Evolutionary conservation across 2,329 filamentous ascomycete genomes (phyloP).

Genomic region (Aspergillus tubingensis): DNA sequence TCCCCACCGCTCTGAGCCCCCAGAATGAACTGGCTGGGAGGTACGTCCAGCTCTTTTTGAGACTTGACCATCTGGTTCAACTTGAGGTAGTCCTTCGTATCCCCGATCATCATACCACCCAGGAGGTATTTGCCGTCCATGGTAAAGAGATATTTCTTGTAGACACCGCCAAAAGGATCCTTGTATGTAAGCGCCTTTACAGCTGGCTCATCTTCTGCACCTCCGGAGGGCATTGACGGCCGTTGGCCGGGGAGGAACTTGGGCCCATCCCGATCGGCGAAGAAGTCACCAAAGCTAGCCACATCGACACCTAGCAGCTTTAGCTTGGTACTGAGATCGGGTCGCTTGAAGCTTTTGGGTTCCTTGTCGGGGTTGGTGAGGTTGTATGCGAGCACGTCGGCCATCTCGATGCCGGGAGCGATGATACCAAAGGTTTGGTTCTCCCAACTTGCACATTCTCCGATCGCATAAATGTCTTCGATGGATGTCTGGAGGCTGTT

Average conservation of each 20-base stretch:
- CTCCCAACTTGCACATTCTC: conserved; percentile 89
- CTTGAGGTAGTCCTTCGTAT: conserved; percentile 87
- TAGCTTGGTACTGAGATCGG: conserved; percentile 87
- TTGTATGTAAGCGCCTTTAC: conserved; percentile 87
- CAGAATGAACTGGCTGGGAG: conserved; percentile 80
- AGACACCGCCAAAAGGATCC: conserved; percentile 83
- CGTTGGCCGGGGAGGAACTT: conserved; percentile 67
- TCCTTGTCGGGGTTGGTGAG: conserved; percentile 76
- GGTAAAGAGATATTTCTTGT: conserved; percentile 93
- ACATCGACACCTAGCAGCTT: conserved; percentile 90
- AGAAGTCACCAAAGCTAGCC: conserved; percentile 91
- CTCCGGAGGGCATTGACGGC: conserved; percentile 37
- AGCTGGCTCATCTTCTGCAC: conserved; percentile 49
- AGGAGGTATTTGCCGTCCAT: conserved; percentile 85
- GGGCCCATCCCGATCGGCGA: conserved; percentile 82
- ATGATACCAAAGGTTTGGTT: conserved; percentile 86
- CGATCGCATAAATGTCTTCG: conserved; percentile 78
- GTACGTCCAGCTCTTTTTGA: conserved; percentile 74
- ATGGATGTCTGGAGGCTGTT: conserved; percentile 66
- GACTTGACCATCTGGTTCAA: conserved; percentile 83
- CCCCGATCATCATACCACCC: conserved; percentile 97
- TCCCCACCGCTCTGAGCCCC: conserved; percentile 74
- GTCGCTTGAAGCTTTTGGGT: conserved; percentile 71
- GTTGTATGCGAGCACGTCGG: conserved; percentile 87
- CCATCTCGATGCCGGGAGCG: conserved; percentile 88